A percentile compares a stretch with the other conserved stretches of the same genome.
Conservation (phyloP, 2,329 filamentous ascomycete species). For the Trichoderma atrobrunneum region DNA sequence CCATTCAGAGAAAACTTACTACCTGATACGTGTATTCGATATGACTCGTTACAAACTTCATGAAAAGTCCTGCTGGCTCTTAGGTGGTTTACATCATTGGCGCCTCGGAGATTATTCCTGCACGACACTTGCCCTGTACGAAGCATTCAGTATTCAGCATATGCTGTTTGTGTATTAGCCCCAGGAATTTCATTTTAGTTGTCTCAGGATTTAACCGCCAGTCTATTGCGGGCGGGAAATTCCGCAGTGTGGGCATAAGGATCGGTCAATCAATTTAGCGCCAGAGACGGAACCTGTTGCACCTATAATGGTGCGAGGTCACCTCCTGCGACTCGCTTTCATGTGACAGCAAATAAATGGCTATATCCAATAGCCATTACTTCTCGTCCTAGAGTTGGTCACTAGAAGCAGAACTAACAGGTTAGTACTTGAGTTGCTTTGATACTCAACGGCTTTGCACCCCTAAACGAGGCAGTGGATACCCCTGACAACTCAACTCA, state of each 20-base stretch:
- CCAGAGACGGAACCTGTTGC: background rate
- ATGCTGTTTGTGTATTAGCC: background rate
- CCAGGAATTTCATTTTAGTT: background rate
- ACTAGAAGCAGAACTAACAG: background rate
- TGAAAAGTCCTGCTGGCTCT: background rate
- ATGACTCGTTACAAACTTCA: background rate
- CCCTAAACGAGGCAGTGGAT: background rate
- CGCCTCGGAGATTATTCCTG: background rate
- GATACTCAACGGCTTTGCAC: background rate
- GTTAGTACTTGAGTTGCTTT: background rate
- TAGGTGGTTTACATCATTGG: background rate
- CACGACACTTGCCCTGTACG: background rate
- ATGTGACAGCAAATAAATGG: background rate
- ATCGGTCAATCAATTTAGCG: background rate
- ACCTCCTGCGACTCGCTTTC: background rate
- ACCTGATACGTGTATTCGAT: background rate
- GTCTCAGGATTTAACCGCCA: background rate
- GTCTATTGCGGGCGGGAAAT: background rate
- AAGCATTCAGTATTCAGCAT: background rate
- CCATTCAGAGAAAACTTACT: background rate
- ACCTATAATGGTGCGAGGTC: background rate
- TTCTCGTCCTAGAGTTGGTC: background rate
- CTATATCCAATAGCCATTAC: background rate
- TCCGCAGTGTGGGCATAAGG: background rate
- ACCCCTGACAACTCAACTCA: background rate